Conservation (phyloP, 768 basidiomycete genomes). For the Boletus sensibilis region DNA sequence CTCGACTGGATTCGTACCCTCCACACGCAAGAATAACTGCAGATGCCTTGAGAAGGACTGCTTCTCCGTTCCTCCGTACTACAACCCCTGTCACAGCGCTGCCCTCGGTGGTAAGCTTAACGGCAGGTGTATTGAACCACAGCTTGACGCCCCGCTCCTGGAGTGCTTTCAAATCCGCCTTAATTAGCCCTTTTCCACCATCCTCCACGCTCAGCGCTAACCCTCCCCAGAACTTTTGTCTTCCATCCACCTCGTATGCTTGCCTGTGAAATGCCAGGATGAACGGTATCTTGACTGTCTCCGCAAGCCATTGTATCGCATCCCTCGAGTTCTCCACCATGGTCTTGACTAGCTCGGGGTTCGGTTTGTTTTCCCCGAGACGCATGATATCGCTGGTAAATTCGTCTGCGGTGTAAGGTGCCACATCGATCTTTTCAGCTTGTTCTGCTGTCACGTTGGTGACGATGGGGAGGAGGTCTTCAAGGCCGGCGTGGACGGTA, state of each 20-base stretch:
- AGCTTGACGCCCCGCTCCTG: constrained; percentile 48
- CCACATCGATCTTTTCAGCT: constrained; percentile 51
- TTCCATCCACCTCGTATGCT: constrained; percentile 61
- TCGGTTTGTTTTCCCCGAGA: constrained; percentile 49
- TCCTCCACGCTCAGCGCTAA: constrained; percentile 59
- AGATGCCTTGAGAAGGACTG: constrained; percentile 37
- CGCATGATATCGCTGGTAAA: constrained; percentile 63
- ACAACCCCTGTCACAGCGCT: constrained; percentile 47
- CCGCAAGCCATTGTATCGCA: constrained; percentile 56
- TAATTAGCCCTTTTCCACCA: constrained; percentile 68
- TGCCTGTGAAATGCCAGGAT: constrained; percentile 61
- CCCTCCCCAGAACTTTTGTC: constrained; percentile 71
- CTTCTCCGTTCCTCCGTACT: constrained; percentile 39
- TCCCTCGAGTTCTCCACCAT: constrained; percentile 57
- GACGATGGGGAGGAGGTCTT: constrained; percentile 57
- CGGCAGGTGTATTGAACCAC: constrained; percentile 56
- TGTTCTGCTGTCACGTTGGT: constrained; percentile 44
- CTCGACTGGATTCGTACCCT: constrained; percentile 59
- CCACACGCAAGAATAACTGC: constrained; percentile 64
- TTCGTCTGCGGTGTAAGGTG: constrained; percentile 53
- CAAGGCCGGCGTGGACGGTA: constrained; percentile 59
- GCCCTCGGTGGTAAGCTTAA: constrained; percentile 33
- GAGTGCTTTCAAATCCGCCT: constrained; percentile 51
- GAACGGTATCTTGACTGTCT: constrained; percentile 52
- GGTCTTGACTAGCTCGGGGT: constrained; percentile 47